These are phyloP conservation scores for Rhytidhysteron rufulum DNA, from an alignment of 2,329 filamentous ascomycete genomes.

Conservation along the genomic window DNA sequence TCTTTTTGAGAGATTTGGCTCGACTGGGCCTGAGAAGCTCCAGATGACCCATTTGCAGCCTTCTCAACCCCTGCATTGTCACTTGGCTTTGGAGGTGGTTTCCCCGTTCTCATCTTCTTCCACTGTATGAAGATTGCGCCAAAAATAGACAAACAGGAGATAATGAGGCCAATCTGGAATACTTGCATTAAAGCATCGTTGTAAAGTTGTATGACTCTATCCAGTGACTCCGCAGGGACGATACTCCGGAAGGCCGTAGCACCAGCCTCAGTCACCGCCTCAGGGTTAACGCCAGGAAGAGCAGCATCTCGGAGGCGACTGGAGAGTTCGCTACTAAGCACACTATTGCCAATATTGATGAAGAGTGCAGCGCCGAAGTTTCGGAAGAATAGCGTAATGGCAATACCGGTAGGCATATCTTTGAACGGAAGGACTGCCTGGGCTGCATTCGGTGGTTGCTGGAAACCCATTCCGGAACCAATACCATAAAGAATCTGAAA, in stretches of 20 bases:
- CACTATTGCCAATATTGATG: slow-evolving; percentile 59
- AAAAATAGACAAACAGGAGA: slow-evolving; percentile 41
- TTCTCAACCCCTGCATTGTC: no score
- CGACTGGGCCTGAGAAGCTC: no score
- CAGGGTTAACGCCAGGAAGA: slow-evolving; percentile 35
- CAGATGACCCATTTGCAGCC: no score
- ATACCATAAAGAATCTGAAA: slow-evolving; percentile 29
- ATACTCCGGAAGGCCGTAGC: slow-evolving; percentile 53
- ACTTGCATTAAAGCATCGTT: slow-evolving; percentile 54
- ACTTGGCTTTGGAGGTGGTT: no score
- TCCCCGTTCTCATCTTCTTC: no score
- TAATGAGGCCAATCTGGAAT: slow-evolving; percentile 50
- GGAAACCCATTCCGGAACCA: slow-evolving; percentile 39
- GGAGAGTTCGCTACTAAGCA: slow-evolving; percentile 63
- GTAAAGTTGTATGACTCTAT: slow-evolving; percentile 56
- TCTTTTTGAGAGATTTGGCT: no score
- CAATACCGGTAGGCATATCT: slow-evolving; percentile 38
- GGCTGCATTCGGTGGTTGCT: slow-evolving; percentile 36
- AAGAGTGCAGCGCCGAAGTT: slow-evolving; percentile 61
- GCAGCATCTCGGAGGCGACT: slow-evolving; percentile 46
- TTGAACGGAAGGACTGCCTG: slow-evolving; percentile 34
- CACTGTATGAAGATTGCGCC: slow-evolving; percentile 56
- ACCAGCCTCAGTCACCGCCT: slow-evolving; percentile 39
- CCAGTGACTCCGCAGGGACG: slow-evolving; percentile 48
- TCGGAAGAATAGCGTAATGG: slow-evolving; percentile 55